Evolutionary conservation across 2,329 filamentous ascomycete species (phyloP).

Genomic region (Coleophoma cylindrospora): DNA sequence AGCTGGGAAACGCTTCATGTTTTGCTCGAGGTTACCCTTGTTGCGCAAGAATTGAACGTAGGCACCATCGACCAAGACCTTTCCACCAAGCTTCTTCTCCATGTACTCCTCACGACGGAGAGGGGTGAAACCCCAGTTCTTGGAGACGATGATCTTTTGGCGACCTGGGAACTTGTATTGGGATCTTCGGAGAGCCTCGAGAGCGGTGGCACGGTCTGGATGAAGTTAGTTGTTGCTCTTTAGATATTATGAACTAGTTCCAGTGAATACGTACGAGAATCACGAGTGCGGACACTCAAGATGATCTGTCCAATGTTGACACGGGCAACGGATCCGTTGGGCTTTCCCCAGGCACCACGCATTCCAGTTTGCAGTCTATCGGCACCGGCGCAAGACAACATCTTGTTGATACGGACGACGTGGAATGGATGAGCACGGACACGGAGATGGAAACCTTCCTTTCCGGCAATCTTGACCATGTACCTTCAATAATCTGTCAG

Average conservation of each 20-base stretch:
- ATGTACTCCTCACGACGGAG: constrained; percentile 97
- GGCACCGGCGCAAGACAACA: constrained; percentile 99
- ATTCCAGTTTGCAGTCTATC: constrained; percentile 99
- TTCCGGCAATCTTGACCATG: constrained; percentile 66
- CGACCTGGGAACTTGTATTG: constrained; percentile 99
- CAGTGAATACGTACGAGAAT: constrained; percentile 62
- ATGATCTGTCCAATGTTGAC: constrained; percentile 99
- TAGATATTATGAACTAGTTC: neutral
- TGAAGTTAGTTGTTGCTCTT: constrained; percentile 20
- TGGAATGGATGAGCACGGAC: constrained; percentile 97
- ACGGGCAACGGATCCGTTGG: constrained; percentile 97
- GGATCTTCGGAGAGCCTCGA: constrained; percentile 97
- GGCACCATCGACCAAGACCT: constrained; percentile 94
- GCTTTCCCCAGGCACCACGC: constrained; percentile 99
- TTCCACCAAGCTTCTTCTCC: constrained; percentile 87
- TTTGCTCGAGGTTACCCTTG: constrained; percentile 78
- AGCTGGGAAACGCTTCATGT: constrained; percentile 92
- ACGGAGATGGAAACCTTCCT: constrained; percentile 71
- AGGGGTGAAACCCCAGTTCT: constrained; percentile 99
- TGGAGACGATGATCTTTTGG: constrained; percentile 99
- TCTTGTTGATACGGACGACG: constrained; percentile 99
- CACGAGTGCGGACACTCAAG: constrained; percentile 94
- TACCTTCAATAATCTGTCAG: constrained; percentile 29
- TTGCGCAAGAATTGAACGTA: constrained; percentile 99
- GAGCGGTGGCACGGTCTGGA: constrained; percentile 79